Evolutionary conservation across 139 green algal species (phyloP).

Genomic region (Bryopsis sp.): DNA sequence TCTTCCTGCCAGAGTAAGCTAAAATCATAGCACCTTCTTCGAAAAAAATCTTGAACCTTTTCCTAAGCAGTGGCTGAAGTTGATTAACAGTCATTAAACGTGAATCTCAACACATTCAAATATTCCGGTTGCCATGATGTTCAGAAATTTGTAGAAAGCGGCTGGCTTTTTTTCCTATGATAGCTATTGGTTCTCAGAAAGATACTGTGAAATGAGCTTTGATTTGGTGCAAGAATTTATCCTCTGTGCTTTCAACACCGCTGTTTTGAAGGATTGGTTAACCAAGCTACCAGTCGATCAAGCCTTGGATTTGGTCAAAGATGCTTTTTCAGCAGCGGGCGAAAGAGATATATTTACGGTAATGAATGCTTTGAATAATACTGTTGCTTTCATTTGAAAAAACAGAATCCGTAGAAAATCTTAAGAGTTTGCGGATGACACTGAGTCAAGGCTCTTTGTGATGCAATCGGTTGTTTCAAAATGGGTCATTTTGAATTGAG

Average conservation of each 20-base stretch:
- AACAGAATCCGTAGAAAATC: background rate
- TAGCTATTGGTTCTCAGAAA: no score
- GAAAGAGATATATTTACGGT: constrained; percentile 98
- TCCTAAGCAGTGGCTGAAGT: no score
- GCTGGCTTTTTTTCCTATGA: no score
- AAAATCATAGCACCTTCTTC: no score
- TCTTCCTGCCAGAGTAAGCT: constrained; percentile 62
- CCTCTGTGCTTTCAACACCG: background rate
- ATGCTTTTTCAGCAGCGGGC: constrained; percentile 83
- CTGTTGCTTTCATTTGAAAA: background rate
- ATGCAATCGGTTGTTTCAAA: background rate
- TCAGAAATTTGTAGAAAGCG: no score
- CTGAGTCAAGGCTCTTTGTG: background rate
- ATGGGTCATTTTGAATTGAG: background rate
- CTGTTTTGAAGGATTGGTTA: constrained; percentile 38
- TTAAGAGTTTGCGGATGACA: background rate
- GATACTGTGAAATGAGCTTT: no score
- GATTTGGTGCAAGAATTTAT: background rate
- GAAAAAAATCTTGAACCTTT: no score
- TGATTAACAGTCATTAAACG: no score
- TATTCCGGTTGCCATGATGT: no score
- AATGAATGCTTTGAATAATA: background rate
- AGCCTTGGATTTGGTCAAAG: constrained; percentile 93
- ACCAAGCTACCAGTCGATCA: constrained; percentile 61
- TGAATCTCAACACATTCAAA: no score